Percentiles rank a stretch among this genome's conserved stretches.
phyloP scores from a whole-genome alignment of 352 stramenopile species.

The Globisporangium irregulare region DNA sequence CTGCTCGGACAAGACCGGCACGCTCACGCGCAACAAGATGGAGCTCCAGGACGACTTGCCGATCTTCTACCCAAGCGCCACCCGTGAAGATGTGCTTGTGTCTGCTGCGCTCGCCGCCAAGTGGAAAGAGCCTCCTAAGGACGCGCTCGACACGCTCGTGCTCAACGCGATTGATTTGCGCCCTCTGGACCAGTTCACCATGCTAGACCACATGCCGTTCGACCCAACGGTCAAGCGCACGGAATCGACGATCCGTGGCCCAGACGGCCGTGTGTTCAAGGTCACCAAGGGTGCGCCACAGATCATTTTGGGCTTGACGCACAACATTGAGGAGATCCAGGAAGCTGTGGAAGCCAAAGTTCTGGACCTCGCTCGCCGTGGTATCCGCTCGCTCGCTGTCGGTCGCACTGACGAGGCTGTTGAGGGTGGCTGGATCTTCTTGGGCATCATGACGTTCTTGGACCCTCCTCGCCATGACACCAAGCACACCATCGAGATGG shows the following conservation, averaged over 20 bases:
- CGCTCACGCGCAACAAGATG: constrained; percentile 94
- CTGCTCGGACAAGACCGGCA: constrained; percentile 96
- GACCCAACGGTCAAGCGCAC: constrained; percentile 90
- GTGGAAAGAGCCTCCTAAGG: constrained; percentile 91
- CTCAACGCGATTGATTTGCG: constrained; percentile 84
- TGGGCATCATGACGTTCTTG: constrained; percentile 94
- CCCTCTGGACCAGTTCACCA: constrained; percentile 80
- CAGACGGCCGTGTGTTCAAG: constrained; percentile 86
- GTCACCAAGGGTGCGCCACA: constrained; percentile 94
- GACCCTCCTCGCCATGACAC: constrained; percentile 96
- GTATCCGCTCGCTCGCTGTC: constrained; percentile 88
- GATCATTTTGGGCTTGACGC: constrained; percentile 85
- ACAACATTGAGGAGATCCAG: constrained; percentile 74
- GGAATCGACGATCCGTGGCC: constrained; percentile 86
- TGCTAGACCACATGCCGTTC: constrained; percentile 83
- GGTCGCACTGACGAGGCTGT: constrained; percentile 70
- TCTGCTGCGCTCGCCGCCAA: constrained; percentile 92
- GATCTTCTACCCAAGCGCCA: constrained; percentile 78
- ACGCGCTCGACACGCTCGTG: constrained; percentile 93
- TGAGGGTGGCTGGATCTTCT: constrained; percentile 89
- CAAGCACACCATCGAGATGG: constrained; percentile 89
- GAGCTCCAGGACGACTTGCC: constrained; percentile 91
- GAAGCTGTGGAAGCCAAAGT: constrained; percentile 87
- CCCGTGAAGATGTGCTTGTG: constrained; percentile 85
- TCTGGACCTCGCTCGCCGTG: constrained; percentile 83